Evolutionary conservation across 257 asterid species (phyloP).

Genomic region (Parsonsia alboflavescens): DNA sequence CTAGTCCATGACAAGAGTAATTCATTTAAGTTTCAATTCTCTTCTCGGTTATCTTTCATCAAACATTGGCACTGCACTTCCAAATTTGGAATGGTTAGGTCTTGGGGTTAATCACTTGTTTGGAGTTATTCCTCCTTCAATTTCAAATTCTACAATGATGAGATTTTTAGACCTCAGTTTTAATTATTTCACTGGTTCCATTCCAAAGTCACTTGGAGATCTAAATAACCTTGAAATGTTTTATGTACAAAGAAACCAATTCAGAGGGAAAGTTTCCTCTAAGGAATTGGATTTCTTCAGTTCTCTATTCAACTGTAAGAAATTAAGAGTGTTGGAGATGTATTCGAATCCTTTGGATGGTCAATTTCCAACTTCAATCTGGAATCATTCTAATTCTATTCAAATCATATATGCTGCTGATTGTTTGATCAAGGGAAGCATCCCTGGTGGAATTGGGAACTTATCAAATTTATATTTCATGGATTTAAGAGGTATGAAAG

Average conservation of each 20-base stretch:
- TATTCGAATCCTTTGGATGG: not conserved
- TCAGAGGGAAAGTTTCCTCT: conserved; percentile 6
- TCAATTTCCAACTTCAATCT: not conserved
- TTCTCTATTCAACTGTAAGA: conserved; percentile 3
- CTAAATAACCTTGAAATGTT: conserved; percentile 5
- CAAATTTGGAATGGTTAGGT: conserved; percentile 10
- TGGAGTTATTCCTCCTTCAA: conserved; percentile 21
- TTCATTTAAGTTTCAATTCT: not conserved
- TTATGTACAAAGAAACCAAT: not conserved
- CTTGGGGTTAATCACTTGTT: conserved; percentile 1
- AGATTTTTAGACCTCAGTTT: too few species aligned
- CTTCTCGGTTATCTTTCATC: conserved; percentile 27
- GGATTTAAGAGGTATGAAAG: not conserved
- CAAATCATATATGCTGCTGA: not conserved
- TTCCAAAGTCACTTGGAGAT: conserved; percentile 26
- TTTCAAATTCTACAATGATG: not conserved
- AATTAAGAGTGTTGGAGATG: not conserved
- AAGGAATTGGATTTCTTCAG: conserved; percentile 12
- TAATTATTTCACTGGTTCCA: conserved; percentile 15
- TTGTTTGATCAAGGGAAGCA: not conserved
- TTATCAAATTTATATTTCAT: not conserved
- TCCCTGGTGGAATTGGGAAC: not conserved
- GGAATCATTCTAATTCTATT: conserved; percentile 4
- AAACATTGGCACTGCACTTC: conserved; percentile 4
- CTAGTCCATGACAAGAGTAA: not conserved